Evolutionary conservation across 129 eudicot species (phyloP).

Genomic region (carrot (Daucus carota)): DNA sequence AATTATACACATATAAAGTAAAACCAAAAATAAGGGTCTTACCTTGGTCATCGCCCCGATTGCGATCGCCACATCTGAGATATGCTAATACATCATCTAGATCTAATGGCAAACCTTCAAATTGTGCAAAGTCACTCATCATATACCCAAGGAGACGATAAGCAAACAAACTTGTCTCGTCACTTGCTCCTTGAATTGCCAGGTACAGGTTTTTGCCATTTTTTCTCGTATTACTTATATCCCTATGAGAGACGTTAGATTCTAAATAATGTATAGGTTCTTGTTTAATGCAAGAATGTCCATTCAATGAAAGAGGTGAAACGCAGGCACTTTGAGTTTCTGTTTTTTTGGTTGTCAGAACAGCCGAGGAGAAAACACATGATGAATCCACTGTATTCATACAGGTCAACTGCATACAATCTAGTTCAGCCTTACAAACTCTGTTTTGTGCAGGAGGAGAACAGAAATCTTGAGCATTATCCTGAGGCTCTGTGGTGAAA

Average conservation of each 20-base stretch:
- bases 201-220: slow-evolving; percentile 38
- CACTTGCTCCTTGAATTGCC: slow-evolving; percentile 68
- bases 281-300: slow-evolving; percentile 10
- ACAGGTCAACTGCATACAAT: slow-evolving; percentile 6
- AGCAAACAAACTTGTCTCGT: slow-evolving; percentile 52
- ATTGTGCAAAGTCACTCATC: slow-evolving; percentile 46
- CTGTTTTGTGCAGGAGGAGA: slow-evolving; percentile 7
- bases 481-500: not conserved
- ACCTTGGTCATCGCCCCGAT: slow-evolving; percentile 24
- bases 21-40: not conserved
- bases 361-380: slow-evolving; percentile 6
- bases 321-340: slow-evolving; percentile 1
- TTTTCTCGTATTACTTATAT: slow-evolving; percentile 20
- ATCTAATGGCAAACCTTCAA: slow-evolving; percentile 31
- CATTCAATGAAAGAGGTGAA: slow-evolving; percentile 4
- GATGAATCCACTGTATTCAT: slow-evolving; percentile 4
- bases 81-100: slow-evolving; percentile 38
- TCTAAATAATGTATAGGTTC: slow-evolving; percentile 6
- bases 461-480: not conserved
- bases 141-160: slow-evolving; percentile 49
- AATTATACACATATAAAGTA: not conserved
- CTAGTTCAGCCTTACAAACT: not conserved
- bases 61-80: slow-evolving; percentile 25
- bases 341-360: not conserved
- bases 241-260: slow-evolving; percentile 16